Percentiles rank a stretch among this genome's conserved stretches.
Conservation (phyloP, 371 early-diverging fungal species). For the Rhizomucor miehei region DNA sequence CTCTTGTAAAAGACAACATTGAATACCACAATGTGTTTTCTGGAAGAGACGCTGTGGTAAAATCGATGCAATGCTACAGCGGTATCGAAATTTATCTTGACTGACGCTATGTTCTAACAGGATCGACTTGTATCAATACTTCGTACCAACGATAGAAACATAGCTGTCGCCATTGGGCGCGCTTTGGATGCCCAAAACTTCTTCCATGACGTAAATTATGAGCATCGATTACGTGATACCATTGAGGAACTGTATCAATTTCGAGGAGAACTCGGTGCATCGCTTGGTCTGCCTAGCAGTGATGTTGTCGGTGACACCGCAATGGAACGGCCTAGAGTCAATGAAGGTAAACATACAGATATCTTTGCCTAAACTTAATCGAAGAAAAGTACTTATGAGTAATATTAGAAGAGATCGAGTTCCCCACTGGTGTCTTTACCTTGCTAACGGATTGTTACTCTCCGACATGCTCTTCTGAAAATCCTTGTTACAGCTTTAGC, state of each 20-base stretch:
- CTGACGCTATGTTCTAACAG: constrained; percentile 9
- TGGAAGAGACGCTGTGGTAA: constrained; percentile 82
- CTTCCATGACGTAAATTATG: constrained; percentile 82
- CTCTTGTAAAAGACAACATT: constrained; percentile 68
- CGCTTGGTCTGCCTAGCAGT: constrained; percentile 8
- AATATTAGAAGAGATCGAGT: constrained; percentile 6
- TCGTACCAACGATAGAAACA: constrained; percentile 75
- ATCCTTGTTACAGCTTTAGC: constrained; percentile 52
- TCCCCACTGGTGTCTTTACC: constrained; percentile 60
- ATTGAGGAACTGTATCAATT: constrained; percentile 71
- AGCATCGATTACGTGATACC: constrained; percentile 72
- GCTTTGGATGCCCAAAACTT: constrained; percentile 78
- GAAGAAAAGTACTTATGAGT: background rate
- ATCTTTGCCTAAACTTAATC: background rate
- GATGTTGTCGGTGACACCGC: background rate
- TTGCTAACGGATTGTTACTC: constrained; percentile 66
- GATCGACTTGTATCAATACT: constrained; percentile 66
- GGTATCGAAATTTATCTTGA: background rate
- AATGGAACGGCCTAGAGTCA: constrained; percentile 6
- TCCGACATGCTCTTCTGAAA: constrained; percentile 56
- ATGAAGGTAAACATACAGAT: constrained; percentile 1
- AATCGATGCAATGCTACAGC: no score
- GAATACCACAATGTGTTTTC: constrained; percentile 77
- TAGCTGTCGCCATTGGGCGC: constrained; percentile 76
- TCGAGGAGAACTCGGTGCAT: constrained; percentile 11